phyloP scores from a whole-genome alignment of 164 flowering plant species.

The Tinospora cordifolia region DNA sequence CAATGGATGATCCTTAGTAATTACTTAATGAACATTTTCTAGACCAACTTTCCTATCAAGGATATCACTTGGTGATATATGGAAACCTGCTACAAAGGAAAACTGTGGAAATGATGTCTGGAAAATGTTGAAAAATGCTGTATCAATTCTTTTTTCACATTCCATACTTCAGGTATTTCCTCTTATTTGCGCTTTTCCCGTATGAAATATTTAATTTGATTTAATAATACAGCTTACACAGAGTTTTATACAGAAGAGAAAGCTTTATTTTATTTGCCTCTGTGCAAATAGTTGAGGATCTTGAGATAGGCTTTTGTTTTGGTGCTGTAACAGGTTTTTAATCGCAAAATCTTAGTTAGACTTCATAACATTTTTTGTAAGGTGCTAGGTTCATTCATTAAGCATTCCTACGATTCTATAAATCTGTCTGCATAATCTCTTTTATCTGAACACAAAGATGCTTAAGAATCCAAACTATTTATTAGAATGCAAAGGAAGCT shows the following conservation, averaged over 20 bases:
- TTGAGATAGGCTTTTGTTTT: background rate
- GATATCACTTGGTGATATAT: conserved; percentile 81
- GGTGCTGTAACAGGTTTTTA: background rate
- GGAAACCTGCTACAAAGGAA: conserved; percentile 77
- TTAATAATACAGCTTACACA: background rate
- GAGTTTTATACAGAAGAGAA: background rate
- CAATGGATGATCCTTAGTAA: background rate
- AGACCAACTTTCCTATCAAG: conserved; percentile 79
- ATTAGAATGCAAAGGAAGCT: too few relatives aligned
- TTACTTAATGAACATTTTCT: conserved; percentile 19
- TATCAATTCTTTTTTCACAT: conserved; percentile 65
- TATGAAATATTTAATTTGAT: background rate
- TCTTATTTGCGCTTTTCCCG: background rate
- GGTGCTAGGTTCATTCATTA: too few relatives aligned
- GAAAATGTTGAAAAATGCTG: conserved; percentile 59
- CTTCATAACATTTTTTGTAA: background rate
- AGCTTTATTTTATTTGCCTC: background rate
- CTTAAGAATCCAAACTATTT: too few relatives aligned
- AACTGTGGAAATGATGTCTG: conserved; percentile 56
- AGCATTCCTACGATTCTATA: too few relatives aligned
- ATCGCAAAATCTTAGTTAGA: background rate
- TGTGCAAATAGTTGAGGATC: background rate
- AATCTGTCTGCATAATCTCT: too few relatives aligned
- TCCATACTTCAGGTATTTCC: conserved; percentile 74
- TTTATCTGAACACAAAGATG: too few relatives aligned